These are phyloP conservation scores for Thelonectria discophora DNA, from an alignment of 2,329 filamentous ascomycete species.

Conservation along the genomic window DNA sequence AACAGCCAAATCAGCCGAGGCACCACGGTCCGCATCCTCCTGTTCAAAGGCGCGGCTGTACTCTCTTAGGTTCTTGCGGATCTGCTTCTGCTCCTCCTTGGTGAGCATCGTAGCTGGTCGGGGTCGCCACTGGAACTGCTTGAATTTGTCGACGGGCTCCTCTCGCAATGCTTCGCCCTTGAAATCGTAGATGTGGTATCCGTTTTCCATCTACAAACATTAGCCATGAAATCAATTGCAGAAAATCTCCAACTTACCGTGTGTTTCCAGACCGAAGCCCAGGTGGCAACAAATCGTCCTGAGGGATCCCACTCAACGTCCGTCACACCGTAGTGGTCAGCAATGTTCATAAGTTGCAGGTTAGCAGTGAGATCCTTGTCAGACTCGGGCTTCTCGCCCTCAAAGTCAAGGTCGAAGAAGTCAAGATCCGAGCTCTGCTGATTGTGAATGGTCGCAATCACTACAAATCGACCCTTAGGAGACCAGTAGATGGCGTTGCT, in stretches of 20 bases:
- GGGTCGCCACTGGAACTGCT: conserved; percentile 95
- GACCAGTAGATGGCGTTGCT: conserved; percentile 99
- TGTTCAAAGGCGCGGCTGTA: conserved; percentile 96
- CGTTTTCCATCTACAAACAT: conserved; percentile 90
- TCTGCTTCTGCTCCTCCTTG: conserved; percentile 97
- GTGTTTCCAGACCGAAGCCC: conserved; percentile 96
- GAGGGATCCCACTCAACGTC: conserved; percentile 99
- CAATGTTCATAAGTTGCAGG: conserved; percentile 91
- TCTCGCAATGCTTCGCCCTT: conserved; percentile 88
- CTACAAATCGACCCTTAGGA: conserved; percentile 91
- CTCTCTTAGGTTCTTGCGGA: conserved; percentile 97
- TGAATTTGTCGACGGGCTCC: conserved; percentile 95
- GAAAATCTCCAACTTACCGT: conserved; percentile 67
- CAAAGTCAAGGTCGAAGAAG: conserved; percentile 97
- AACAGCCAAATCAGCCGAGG: conserved; percentile 91
- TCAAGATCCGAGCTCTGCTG: conserved; percentile 95
- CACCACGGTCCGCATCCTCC: conserved; percentile 91
- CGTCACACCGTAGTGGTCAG: conserved; percentile 96
- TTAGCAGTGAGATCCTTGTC: conserved; percentile 96
- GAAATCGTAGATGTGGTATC: conserved; percentile 98
- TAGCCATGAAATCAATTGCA: conserved; percentile 19
- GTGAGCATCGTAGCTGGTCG: conserved; percentile 88
- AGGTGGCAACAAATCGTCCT: conserved; percentile 91
- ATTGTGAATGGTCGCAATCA: conserved; percentile 91
- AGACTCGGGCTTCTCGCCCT: conserved; percentile 91